Base-by-base conservation (phyloP, 345 rosid genomes). In the Lepidium didymum region DNA sequence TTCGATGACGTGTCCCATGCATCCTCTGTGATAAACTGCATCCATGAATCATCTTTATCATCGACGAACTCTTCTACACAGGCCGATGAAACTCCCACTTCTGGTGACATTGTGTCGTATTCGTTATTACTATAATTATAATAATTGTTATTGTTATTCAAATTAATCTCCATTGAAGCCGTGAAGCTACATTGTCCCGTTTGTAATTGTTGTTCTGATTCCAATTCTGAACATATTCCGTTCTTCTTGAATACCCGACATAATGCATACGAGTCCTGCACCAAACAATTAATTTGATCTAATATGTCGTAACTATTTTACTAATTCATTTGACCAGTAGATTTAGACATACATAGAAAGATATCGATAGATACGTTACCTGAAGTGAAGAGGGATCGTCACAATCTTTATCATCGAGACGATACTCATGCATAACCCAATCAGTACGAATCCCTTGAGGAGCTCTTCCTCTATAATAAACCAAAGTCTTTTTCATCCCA, bases 181-280 rank as follows among this genome's bases (percentile, higher is more conserved):
- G 82, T 14, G 15, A 83, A 18, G 64, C 82, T 85, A 53, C 82
- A 75, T 47, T 83, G 89, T 14, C 78, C 87, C 62, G 54, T 62
- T 75, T 74, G 73, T 53, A 60, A 45, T 18, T 75, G 84, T 36
- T 79, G 75, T 54, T 77, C 87, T 16, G 89, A 84, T 78, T 92
- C 96, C 11, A 66, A 53, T 69, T 92, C 96, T 3, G 87, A 46
- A 77, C 88, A 85, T 57, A 84, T 83, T 31, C 90, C 97, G 56
- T 92, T 90, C 70, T 92, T 92, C 83, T 92, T 92, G 86, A 92
- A 92, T 31, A 92, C 97, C 3, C 98, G 91, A 72, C 98, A 92
- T 68, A 92, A 38, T 50, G 98, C 98, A 42, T 86, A 90, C 1
- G 93, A 86, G 56, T 92, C 98, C 96, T 90, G 78, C 45, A 55